These are phyloP conservation scores for Cladosporium colombiae DNA, from an alignment of 2,329 filamentous ascomycete genomes.

Conservation along the genomic window DNA sequence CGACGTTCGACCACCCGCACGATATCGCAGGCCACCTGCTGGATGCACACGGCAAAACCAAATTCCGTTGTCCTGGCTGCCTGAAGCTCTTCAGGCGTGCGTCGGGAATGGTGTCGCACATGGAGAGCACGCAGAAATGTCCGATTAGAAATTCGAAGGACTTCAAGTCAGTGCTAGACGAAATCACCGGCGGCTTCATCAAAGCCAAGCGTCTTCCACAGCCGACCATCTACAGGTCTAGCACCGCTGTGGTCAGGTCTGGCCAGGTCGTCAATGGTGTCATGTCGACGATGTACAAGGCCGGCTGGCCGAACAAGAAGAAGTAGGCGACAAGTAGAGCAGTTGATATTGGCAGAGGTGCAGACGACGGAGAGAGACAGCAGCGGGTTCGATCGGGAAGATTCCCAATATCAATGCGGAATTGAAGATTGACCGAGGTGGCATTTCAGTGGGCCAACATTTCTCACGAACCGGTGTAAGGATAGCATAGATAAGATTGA, in stretches of 20 bases:
- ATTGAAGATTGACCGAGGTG: neutral
- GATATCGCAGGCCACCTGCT: conserved; percentile 33
- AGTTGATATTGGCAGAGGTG: neutral
- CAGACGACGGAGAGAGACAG: neutral
- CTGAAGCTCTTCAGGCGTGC: conserved; percentile 43
- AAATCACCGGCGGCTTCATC: conserved; percentile 46
- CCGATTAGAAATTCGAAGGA: conserved; percentile 39
- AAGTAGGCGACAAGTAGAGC: neutral
- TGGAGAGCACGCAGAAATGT: conserved; percentile 40
- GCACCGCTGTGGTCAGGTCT: conserved; percentile 18
- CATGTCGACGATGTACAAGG: conserved; percentile 22
- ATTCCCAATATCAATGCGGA: neutral
- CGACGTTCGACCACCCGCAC: conserved; percentile 27
- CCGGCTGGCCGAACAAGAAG: neutral
- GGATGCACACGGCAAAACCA: conserved; percentile 36
- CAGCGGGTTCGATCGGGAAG: neutral
- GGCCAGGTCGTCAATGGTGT: conserved; percentile 21
- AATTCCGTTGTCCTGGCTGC: conserved; percentile 44
- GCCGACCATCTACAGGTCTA: conserved; percentile 24
- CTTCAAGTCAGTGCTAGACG: conserved; percentile 39
- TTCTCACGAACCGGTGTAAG: neutral
- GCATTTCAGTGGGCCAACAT: neutral
- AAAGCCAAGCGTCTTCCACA: conserved; percentile 23
- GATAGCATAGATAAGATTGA: neutral
- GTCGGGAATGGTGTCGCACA: conserved; percentile 43